Conservation (phyloP, 2,329 filamentous ascomycete genomes). For the Colletotrichum higginsianum region DNA sequence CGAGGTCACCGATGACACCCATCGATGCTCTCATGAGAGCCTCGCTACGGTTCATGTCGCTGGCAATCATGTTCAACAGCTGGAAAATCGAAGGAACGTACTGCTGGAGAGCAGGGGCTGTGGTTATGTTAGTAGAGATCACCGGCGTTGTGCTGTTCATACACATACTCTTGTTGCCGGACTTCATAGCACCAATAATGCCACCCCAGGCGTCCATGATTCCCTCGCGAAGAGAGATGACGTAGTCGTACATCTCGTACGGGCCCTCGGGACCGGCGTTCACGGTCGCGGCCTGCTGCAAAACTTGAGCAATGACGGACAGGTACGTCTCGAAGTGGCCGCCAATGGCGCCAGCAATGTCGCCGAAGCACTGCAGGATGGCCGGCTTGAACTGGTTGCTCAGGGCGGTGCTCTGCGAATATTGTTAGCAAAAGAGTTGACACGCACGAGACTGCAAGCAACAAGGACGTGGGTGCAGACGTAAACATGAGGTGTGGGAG, state of each 20-base stretch:
- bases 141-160: slow-evolving; percentile 36
- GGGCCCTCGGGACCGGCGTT: slow-evolving; percentile 84
- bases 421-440: slow-evolving; percentile 50
- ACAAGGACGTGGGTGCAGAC: slow-evolving; percentile 18
- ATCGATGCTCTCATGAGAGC: slow-evolving; percentile 93
- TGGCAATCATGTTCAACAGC: slow-evolving; percentile 84
- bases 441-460: neutral
- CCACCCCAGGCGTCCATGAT: slow-evolving; percentile 99
- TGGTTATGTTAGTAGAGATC: slow-evolving; percentile 47
- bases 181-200: slow-evolving; percentile 94
- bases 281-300: slow-evolving; percentile 92
- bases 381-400: slow-evolving; percentile 98
- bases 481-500: slow-evolving; percentile 21
- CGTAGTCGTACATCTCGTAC: slow-evolving; percentile 97
- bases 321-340: slow-evolving; percentile 95
- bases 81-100: slow-evolving; percentile 91
- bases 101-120: slow-evolving; percentile 79
- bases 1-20: slow-evolving; percentile 97
- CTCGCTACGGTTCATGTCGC: slow-evolving; percentile 91
- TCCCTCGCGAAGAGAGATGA: slow-evolving; percentile 93
- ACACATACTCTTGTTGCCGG: slow-evolving; percentile 79
- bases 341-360: slow-evolving; percentile 95
- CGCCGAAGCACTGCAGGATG: slow-evolving; percentile 97
- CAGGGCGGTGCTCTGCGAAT: slow-evolving; percentile 79
- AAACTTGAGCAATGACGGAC: slow-evolving; percentile 90